A percentile compares a stretch with the other conserved stretches of the same genome.
These are phyloP conservation scores for Carex pumila DNA, from an alignment of 176 grass and related monocot genomes.

Conservation along the genomic window DNA sequence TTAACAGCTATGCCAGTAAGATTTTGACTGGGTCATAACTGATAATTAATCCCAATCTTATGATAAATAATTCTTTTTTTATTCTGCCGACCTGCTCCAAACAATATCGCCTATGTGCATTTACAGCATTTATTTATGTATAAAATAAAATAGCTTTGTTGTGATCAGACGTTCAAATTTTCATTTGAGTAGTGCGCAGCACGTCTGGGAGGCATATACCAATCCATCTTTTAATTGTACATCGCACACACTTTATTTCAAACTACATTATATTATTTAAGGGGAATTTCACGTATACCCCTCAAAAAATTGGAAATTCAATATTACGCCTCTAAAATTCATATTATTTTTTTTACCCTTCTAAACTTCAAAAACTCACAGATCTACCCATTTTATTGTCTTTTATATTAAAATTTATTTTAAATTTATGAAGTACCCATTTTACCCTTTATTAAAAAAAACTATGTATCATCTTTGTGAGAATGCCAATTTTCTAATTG, in stretches of 20 bases:
- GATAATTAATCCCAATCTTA: not conserved
- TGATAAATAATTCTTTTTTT: not conserved
- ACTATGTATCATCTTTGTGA: too few species aligned
- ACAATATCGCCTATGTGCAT: not conserved
- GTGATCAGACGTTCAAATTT: not conserved
- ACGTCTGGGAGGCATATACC: not conserved
- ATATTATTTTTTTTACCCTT: too few species aligned
- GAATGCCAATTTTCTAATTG: too few species aligned
- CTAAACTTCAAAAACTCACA: too few species aligned
- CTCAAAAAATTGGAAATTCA: too few species aligned
- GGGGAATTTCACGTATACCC: too few species aligned
- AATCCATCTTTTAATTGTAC: not conserved
- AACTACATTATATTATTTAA: not conserved
- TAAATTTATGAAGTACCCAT: too few species aligned
- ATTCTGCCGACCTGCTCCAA: not conserved
- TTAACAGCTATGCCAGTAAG: too few species aligned
- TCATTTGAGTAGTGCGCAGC: not conserved
- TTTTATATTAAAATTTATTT: too few species aligned
- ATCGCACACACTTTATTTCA: not conserved
- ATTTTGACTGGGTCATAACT: not conserved
- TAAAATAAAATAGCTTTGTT: not conserved
- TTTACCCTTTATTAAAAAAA: too few species aligned
- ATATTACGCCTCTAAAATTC: too few species aligned
- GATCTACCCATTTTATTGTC: too few species aligned
- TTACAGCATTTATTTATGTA: not conserved